Conservation (phyloP, 2,329 filamentous ascomycete species). For the Calonectria fujianensis region DNA sequence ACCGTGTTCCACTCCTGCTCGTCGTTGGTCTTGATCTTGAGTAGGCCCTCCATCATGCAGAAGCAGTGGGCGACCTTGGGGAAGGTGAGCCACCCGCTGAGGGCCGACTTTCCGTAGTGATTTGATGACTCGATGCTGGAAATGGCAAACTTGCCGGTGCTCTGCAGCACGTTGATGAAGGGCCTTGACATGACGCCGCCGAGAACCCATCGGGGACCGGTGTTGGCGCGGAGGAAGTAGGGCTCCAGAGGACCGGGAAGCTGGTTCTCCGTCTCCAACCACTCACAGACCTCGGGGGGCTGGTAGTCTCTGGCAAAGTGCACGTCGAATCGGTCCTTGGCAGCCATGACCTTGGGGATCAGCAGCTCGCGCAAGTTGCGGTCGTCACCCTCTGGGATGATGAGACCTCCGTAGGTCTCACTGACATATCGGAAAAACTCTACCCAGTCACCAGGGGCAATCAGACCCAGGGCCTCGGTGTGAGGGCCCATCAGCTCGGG, state of each 20-base stretch:
- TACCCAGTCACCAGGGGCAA: constrained; percentile 75
- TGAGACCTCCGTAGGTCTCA: constrained; percentile 69
- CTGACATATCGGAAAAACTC: constrained; percentile 76
- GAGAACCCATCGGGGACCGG: constrained; percentile 66
- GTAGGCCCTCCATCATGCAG: constrained; percentile 66
- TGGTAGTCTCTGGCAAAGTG: constrained; percentile 70
- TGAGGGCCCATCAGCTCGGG: constrained; percentile 72
- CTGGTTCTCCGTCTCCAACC: constrained; percentile 62
- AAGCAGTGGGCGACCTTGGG: constrained; percentile 71
- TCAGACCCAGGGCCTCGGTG: constrained; percentile 72
- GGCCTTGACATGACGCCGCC: constrained; percentile 69
- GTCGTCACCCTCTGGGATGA: constrained; percentile 71
- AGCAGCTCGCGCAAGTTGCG: constrained; percentile 70
- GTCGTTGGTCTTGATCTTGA: constrained; percentile 62
- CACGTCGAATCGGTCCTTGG: constrained; percentile 73
- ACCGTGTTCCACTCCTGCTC: constrained; percentile 49
- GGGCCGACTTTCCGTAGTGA: constrained; percentile 59
- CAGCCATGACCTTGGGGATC: constrained; percentile 74
- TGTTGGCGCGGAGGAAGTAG: constrained; percentile 72
- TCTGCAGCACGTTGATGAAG: constrained; percentile 69
- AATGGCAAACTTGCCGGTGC: constrained; percentile 70
- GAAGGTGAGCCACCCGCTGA: constrained; percentile 65
- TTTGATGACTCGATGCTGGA: constrained; percentile 69
- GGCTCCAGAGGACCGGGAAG: constrained; percentile 63
- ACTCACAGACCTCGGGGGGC: constrained; percentile 65